phyloP scores from a whole-genome alignment of 2,329 filamentous ascomycete genomes.

The Cladophialophora carrionii region DNA sequence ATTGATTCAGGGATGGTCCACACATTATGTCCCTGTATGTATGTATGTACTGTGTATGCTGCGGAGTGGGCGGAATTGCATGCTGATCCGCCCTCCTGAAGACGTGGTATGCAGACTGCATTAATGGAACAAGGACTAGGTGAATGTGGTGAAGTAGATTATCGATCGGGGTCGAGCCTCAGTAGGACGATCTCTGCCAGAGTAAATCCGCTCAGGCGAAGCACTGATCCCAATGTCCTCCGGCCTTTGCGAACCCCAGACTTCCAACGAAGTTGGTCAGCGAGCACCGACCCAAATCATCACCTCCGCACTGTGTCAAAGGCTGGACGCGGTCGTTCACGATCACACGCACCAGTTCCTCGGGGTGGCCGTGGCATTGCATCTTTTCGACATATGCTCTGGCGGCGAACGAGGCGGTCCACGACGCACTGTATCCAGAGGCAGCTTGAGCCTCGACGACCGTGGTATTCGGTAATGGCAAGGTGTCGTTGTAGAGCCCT shows the following conservation, averaged over 20 bases:
- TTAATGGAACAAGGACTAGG: too few relatives aligned
- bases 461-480: conserved; percentile 11
- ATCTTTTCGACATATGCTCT: conserved; percentile 16
- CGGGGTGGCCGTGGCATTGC: conserved; percentile 8
- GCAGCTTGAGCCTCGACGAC: conserved; percentile 8
- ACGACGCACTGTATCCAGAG: conserved; percentile 9
- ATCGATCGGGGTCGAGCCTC: neutral
- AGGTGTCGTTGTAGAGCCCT: conserved; percentile 9
- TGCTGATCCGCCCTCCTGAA: too few relatives aligned
- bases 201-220: neutral
- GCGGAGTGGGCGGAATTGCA: too few relatives aligned
- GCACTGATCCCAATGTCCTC: conserved; percentile 7
- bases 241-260: conserved; percentile 8
- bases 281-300: conserved; percentile 4
- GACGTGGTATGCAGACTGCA: too few relatives aligned
- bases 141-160: too few relatives aligned
- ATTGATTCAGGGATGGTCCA: too few relatives aligned
- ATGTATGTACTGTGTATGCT: too few relatives aligned
- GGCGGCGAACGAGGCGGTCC: conserved; percentile 13
- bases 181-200: neutral
- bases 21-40: too few relatives aligned
- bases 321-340: conserved; percentile 18
- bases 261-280: neutral
- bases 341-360: conserved; percentile 13
- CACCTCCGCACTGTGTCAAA: conserved; percentile 5